Evolutionary conservation across 176 grass and related monocot genomes (phyloP), one percentile per base, ranked within the genome.

Genomic region (Cenchrus purpureus): DNA sequence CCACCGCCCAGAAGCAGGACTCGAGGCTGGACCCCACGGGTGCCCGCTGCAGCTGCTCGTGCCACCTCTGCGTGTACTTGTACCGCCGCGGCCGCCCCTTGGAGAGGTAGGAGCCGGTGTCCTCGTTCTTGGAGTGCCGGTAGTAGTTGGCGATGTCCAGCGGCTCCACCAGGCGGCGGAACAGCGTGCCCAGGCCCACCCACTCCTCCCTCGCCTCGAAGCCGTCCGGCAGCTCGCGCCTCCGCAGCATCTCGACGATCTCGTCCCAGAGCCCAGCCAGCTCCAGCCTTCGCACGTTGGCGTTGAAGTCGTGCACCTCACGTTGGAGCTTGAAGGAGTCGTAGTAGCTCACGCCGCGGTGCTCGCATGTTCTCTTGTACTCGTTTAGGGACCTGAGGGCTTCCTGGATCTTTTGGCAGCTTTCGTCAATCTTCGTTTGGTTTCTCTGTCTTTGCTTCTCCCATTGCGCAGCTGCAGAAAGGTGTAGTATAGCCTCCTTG

Each of bases 141-240:
- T 98, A 98, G 78, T 98, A 98, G 81, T 98, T 98, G 49, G 96
- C 96, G 78, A 98, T 98, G 87, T 98, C 96, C 80, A 98, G 79
- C 56, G 96, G 96, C 83, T 98, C 96, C 12, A 98, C 96, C 58
- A 98, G 63, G 9, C 81, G 80, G 45, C 96, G 93, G 34, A 95
- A 98, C 53, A 31, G 29, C 15, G 96, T 95, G 25, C 93, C 96
- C 46, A 98, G 86, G 54, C 78, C 87, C 74, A 95, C 89, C 96
- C 96, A 98, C 32, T 94, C 93, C 78, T 80, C 65, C 12, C 86
- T 86, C 4, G 83, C 69, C 80, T 98, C 96, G n/a, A 98, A 98
- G 53, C 87, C 66, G 19, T 94, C 93, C 0, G 96, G 96, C 37
- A 98, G 84, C 34, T 98, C 91, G 73, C 76, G 77, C 59, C 91